Percentiles rank a stretch among this genome's conserved stretches.
Evolutionary conservation across 768 basidiomycete genomes (phyloP).

Genomic region (Leccinum sublutescens): DNA sequence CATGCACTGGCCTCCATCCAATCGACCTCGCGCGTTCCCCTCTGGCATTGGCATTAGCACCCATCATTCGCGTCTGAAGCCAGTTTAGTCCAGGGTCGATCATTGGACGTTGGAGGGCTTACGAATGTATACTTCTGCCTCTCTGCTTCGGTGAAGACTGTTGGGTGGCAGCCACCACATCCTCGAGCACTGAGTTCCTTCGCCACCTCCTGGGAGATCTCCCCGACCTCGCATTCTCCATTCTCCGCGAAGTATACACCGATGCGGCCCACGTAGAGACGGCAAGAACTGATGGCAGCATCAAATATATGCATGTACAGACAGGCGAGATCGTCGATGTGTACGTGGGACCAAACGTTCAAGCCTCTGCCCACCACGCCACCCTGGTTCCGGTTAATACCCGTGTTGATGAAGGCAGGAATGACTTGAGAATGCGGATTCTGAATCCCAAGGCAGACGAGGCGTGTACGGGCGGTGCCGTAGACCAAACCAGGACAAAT

Average conservation of each 20-base stretch:
- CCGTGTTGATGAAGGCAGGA: constrained; percentile 43
- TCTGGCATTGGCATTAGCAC: constrained; percentile 20
- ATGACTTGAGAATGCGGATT: constrained; percentile 55
- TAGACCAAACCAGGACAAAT: constrained; percentile 58
- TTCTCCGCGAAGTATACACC: constrained; percentile 56
- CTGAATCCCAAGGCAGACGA: constrained; percentile 52
- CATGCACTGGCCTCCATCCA: constrained; percentile 30
- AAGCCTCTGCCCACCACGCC: constrained; percentile 57
- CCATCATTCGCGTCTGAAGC: constrained; percentile 15
- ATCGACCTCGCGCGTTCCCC: constrained; percentile 21
- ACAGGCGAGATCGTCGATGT: constrained; percentile 47
- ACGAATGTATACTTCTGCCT: constrained; percentile 16
- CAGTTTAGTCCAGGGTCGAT: not conserved
- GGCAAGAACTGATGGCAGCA: constrained; percentile 21
- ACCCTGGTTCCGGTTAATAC: constrained; percentile 46
- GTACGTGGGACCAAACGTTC: constrained; percentile 61
- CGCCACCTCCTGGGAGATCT: constrained; percentile 41
- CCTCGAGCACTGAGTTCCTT: constrained; percentile 32
- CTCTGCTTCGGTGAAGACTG: constrained; percentile 38
- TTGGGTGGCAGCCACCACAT: constrained; percentile 30
- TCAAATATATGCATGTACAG: constrained; percentile 47
- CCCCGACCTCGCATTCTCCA: constrained; percentile 46
- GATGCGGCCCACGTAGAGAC: constrained; percentile 31
- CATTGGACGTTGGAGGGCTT: not conserved
- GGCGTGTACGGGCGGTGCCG: constrained; percentile 46